These are phyloP conservation scores for Lupinus albus DNA, from an alignment of 306 rosid genomes.

Conservation along the genomic window DNA sequence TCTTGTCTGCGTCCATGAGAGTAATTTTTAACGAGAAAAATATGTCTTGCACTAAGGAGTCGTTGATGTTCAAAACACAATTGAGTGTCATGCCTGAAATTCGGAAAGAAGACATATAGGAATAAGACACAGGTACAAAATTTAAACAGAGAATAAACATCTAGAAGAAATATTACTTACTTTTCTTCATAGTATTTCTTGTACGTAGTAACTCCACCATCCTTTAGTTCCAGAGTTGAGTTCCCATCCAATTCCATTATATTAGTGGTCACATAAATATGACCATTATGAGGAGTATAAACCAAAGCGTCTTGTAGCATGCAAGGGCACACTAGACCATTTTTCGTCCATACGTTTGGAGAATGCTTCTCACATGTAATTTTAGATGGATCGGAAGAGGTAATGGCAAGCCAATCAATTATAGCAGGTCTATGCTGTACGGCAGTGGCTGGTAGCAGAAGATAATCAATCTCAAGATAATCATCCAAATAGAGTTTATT, in stretches of 20 bases:
- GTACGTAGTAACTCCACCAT: constrained; percentile 57
- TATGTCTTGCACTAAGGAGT: constrained; percentile 55
- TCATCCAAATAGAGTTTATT: constrained; percentile 43
- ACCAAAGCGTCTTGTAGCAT: constrained; percentile 62
- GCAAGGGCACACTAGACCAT: constrained; percentile 60
- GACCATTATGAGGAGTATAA: constrained; percentile 67
- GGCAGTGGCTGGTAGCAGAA: constrained; percentile 64
- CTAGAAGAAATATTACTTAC: constrained; percentile 50
- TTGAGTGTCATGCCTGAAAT: constrained; percentile 61
- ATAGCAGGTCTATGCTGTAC: constrained; percentile 18
- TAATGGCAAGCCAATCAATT: constrained; percentile 57
- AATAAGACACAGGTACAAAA: background rate
- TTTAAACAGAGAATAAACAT: background rate
- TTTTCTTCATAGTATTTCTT: constrained; percentile 49
- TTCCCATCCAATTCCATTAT: constrained; percentile 55
- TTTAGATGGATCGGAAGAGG: constrained; percentile 46
- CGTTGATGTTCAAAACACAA: constrained; percentile 54
- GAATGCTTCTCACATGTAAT: constrained; percentile 22
- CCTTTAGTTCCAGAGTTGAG: constrained; percentile 48
- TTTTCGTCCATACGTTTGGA: constrained; percentile 42
- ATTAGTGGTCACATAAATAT: constrained; percentile 57
- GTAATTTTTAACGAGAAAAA: constrained; percentile 59
- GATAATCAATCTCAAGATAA: constrained; percentile 55
- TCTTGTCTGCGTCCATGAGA: constrained; percentile 45
- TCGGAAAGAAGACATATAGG: constrained; percentile 13